Evolutionary conservation across 306 rosid species (phyloP).

Genomic region (Prunus campanulata): DNA sequence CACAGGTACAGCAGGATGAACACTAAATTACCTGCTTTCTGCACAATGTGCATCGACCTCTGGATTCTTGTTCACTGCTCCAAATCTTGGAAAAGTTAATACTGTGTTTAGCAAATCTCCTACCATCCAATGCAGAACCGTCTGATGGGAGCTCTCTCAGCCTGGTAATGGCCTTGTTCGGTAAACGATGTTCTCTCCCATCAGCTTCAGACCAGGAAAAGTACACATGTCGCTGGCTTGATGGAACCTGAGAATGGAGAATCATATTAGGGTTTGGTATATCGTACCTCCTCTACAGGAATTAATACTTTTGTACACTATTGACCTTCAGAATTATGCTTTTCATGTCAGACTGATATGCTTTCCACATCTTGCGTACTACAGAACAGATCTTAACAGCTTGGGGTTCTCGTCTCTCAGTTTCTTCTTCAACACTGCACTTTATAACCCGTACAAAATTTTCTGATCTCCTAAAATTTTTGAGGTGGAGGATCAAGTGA

Average conservation of each 20-base stretch:
- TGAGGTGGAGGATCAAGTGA: constrained; percentile 87
- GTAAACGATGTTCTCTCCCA: constrained; percentile 51
- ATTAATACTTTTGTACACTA: constrained; percentile 15
- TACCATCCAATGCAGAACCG: constrained; percentile 54
- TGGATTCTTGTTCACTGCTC: constrained; percentile 87
- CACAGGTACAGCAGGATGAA: constrained; percentile 10
- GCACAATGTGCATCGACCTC: constrained; percentile 66
- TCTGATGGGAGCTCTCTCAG: constrained; percentile 57
- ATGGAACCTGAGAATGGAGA: constrained; percentile 74
- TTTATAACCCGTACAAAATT: constrained; percentile 71
- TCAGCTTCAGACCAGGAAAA: constrained; percentile 86
- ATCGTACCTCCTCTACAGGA: constrained; percentile 18
- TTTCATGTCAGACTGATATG: constrained; percentile 67
- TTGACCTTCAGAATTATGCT: constrained; percentile 65
- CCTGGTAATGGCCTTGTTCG: constrained; percentile 63
- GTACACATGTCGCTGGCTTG: constrained; percentile 81
- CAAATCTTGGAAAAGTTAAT: constrained; percentile 82
- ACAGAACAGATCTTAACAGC: constrained; percentile 71
- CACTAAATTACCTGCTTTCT: constrained; percentile 63
- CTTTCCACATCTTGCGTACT: constrained; percentile 74
- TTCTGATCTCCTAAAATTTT: constrained; percentile 77
- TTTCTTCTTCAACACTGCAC: constrained; percentile 58
- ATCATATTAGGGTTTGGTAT: constrained; percentile 29
- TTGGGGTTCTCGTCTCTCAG: constrained; percentile 70
- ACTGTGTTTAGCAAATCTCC: constrained; percentile 63